A percentile compares a stretch with the other conserved stretches of the same genome.
Conservation (phyloP, 2,329 filamentous ascomycete genomes). For the Endocalyx cinctus region DNA sequence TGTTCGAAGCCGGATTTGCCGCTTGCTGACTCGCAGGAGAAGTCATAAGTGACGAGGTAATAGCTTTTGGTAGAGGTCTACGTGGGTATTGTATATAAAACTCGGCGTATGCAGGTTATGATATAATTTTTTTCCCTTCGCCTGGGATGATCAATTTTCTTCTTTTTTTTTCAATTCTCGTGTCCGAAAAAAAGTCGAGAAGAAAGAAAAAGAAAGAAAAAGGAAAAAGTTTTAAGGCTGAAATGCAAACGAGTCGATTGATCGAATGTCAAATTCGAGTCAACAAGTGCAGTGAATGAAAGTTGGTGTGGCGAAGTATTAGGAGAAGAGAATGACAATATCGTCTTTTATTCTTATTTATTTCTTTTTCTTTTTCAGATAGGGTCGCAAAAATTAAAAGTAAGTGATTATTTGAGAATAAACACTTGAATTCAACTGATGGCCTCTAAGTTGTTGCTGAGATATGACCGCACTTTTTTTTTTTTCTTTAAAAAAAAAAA, state of each 20-base stretch:
- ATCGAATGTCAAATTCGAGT: constrained; percentile 28
- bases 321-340: constrained; percentile 16
- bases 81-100: too few relatives aligned
- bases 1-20: constrained; percentile 52
- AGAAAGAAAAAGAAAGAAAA: constrained; percentile 16
- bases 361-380: too few relatives aligned
- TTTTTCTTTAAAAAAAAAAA: too few relatives aligned
- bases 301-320: too few relatives aligned
- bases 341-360: too few relatives aligned
- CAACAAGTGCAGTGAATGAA: too few relatives aligned
- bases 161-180: constrained; percentile 16
- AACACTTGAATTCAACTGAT: too few relatives aligned
- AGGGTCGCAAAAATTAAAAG: constrained; percentile 5
- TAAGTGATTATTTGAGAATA: too few relatives aligned
- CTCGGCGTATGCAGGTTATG: too few relatives aligned
- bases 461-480: too few relatives aligned
- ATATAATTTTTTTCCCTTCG: constrained; percentile 9
- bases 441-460: too few relatives aligned
- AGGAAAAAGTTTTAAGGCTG: constrained; percentile 10
- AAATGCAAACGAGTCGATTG: constrained; percentile 9
- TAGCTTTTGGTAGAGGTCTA: too few relatives aligned
- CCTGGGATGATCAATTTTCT: constrained; percentile 5
- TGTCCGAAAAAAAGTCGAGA: constrained; percentile 14
- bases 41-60: constrained; percentile 58
- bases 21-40: constrained; percentile 53